A percentile compares a stretch with the other conserved stretches of the same genome.
Conservation (phyloP, 495 filamentous ascomycete genomes). For the Aspergillus diversus region DNA sequence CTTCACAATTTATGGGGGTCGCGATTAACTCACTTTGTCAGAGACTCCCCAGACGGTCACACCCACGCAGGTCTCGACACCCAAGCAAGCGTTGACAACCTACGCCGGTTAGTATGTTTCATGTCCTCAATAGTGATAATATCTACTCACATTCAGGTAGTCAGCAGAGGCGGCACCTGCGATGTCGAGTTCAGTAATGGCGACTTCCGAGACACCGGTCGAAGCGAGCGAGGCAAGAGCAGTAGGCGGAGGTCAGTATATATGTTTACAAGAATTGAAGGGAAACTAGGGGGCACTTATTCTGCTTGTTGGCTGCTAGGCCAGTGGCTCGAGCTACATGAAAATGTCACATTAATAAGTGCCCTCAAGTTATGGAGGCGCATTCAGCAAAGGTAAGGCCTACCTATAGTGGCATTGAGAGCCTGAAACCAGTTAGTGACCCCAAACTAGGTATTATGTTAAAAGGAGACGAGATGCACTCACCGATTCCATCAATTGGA, state of each 20-base stretch:
- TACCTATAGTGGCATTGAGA: constrained; percentile 63
- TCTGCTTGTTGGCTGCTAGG: constrained; percentile 21
- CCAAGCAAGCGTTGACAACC: constrained; percentile 66
- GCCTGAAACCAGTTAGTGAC: constrained; percentile 34
- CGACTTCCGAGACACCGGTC: constrained; percentile 56
- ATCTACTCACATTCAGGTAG: constrained; percentile 54
- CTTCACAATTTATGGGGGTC: neutral
- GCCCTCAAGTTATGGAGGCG: neutral
- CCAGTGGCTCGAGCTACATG: constrained; percentile 19
- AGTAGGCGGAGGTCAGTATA: constrained; percentile 31
- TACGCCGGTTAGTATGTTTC: constrained; percentile 18
- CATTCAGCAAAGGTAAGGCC: too few relatives aligned
- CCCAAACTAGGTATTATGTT: neutral
- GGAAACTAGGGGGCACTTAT: constrained; percentile 27
- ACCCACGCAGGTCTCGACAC: constrained; percentile 67
- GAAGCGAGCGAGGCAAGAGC: constrained; percentile 61
- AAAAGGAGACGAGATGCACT: constrained; percentile 6
- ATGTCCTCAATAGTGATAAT: neutral
- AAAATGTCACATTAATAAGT: constrained; percentile 6
- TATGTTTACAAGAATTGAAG: neutral
- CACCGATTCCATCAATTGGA: constrained; percentile 74
- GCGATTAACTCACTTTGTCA: constrained; percentile 52
- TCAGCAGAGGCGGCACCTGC: constrained; percentile 58
- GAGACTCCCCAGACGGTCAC: constrained; percentile 79
- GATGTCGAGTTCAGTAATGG: constrained; percentile 71